phyloP scores from a whole-genome alignment of 768 basidiomycete genomes.

The Gloeostereum incarnatum region DNA sequence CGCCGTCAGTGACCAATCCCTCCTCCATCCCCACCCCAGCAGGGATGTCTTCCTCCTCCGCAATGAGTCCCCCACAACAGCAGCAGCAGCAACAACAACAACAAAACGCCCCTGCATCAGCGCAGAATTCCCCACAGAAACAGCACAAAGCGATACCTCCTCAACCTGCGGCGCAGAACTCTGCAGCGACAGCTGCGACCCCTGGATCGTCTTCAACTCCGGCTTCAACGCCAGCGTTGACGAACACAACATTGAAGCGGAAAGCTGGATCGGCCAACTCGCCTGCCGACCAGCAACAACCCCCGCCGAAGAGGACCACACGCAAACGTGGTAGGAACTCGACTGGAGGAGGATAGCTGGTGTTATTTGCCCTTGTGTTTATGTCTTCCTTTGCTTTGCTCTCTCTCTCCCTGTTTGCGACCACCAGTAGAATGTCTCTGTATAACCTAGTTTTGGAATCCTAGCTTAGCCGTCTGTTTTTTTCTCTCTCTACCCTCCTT shows the following conservation, averaged over 20 bases:
- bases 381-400: too few species aligned
- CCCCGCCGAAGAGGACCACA: too few species aligned
- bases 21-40: slow-evolving; percentile 16
- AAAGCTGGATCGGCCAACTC: slow-evolving; percentile 25
- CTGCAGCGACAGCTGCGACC: slow-evolving; percentile 18
- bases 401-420: too few species aligned
- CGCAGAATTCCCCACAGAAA: slow-evolving; percentile 50
- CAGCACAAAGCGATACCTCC: slow-evolving; percentile 50
- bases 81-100: slow-evolving; percentile 28
- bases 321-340: too few species aligned
- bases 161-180: slow-evolving; percentile 8
- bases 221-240: slow-evolving; percentile 36
- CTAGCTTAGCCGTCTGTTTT: too few species aligned
- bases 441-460: too few species aligned
- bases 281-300: too few species aligned
- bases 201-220: slow-evolving; percentile 17
- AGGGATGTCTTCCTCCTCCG: neutral
- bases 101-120: slow-evolving; percentile 37
- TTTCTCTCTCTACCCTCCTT: too few species aligned
- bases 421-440: too few species aligned
- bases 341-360: too few species aligned
- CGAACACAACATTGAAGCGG: slow-evolving; percentile 44
- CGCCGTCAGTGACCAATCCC: slow-evolving; percentile 37
- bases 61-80: neutral
- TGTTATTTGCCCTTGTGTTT: too few species aligned